phyloP scores from a whole-genome alignment of 2,329 filamentous ascomycete genomes.

The Diaporthe capsici region DNA sequence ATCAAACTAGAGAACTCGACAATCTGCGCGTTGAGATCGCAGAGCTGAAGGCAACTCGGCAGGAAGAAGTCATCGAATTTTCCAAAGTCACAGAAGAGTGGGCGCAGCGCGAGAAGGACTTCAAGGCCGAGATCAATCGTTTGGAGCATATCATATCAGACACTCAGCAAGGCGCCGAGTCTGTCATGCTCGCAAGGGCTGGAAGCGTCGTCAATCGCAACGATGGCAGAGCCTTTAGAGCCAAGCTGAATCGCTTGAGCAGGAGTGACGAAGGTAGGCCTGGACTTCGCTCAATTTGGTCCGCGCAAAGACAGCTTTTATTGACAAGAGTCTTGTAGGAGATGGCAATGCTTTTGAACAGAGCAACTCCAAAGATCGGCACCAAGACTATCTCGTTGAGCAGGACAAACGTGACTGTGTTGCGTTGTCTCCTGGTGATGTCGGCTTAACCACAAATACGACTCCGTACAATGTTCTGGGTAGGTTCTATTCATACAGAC shows the following conservation, averaged over 20 bases:
- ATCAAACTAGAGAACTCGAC: constrained; percentile 12
- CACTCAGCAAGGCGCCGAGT: constrained; percentile 35
- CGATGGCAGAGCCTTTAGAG: constrained; percentile 26
- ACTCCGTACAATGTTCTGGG: constrained; percentile 10
- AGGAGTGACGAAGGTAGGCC: constrained; percentile 34
- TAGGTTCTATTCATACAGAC: constrained; percentile 28
- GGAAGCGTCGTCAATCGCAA: constrained; percentile 37
- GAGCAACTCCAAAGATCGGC: background rate
- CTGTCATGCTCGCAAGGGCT: constrained; percentile 37
- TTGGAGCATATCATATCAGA: constrained; percentile 40
- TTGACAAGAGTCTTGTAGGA: background rate
- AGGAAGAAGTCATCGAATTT: constrained; percentile 37
- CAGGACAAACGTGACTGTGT: constrained; percentile 18
- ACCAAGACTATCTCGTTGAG: background rate
- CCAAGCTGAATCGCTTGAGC: constrained; percentile 35
- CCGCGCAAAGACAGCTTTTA: background rate
- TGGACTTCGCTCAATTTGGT: background rate
- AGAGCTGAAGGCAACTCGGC: constrained; percentile 8
- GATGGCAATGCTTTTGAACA: background rate
- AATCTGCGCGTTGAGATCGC: constrained; percentile 5
- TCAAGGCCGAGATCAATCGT: constrained; percentile 41
- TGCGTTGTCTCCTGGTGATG: background rate
- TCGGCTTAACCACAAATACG: background rate
- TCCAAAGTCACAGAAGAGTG: constrained; percentile 34
- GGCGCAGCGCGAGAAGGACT: constrained; percentile 33